These are phyloP conservation scores for Gleditsia sinensis DNA, from an alignment of 306 rosid genomes.

Conservation along the genomic window DNA sequence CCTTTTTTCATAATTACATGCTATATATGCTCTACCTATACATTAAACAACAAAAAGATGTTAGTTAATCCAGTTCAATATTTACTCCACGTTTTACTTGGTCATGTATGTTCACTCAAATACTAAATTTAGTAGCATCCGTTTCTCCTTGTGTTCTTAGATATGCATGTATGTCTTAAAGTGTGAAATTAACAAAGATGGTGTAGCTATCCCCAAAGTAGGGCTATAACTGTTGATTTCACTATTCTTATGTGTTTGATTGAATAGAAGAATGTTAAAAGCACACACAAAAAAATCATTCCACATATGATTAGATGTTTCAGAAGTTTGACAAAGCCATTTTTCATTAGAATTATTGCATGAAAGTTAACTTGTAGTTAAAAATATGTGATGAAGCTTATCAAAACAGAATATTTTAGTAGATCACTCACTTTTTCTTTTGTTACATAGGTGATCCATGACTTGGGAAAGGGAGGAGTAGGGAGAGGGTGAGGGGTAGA, in stretches of 20 bases:
- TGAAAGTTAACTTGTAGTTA: neutral
- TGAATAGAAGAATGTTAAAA: slow-evolving; percentile 9
- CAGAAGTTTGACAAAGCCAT: slow-evolving; percentile 2
- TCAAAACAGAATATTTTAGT: slow-evolving; percentile 6
- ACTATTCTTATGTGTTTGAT: neutral
- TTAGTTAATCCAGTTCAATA: slow-evolving; percentile 15
- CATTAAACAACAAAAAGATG: neutral
- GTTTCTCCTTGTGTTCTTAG: neutral
- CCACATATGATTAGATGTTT: neutral
- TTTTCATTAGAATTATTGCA: neutral
- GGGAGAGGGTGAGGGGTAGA: no score
- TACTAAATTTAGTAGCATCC: neutral
- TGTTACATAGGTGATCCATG: no score
- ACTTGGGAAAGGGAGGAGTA: no score
- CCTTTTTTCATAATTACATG: neutral
- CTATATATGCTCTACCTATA: neutral
- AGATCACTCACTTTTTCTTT: slow-evolving; percentile 14
- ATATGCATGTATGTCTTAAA: neutral
- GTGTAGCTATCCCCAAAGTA: neutral
- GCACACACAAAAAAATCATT: neutral
- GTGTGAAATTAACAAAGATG: neutral
- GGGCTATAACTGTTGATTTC: neutral
- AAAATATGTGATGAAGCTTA: slow-evolving; percentile 6
- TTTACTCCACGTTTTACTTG: slow-evolving; percentile 8
- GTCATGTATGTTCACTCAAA: neutral